Conservation (phyloP, 257 asterid species). For the Solanum bulbocastanum region DNA sequence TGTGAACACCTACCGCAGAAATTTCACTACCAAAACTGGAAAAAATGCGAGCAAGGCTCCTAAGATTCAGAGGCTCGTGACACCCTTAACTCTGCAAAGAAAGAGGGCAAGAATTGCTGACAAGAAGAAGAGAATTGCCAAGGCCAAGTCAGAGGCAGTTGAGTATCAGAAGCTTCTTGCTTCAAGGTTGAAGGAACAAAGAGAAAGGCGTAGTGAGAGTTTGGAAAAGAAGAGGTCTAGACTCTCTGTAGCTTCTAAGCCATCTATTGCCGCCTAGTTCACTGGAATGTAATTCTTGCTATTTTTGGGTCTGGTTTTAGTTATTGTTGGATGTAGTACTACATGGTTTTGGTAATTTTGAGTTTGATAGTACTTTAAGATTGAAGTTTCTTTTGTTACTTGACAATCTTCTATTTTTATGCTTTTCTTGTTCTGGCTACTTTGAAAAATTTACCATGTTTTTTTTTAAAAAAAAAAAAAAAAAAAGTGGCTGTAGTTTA, state of each 20-base stretch:
- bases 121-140: slow-evolving; percentile 1
- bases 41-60: not conserved
- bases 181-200: slow-evolving; percentile 3
- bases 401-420: not conserved
- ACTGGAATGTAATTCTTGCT: not conserved
- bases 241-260: not conserved
- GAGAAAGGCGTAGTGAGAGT: slow-evolving; percentile 3
- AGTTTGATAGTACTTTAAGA: not conserved
- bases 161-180: slow-evolving; percentile 5
- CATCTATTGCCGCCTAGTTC: not conserved
- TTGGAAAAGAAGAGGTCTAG: slow-evolving; percentile 2
- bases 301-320: not conserved
- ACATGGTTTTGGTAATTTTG: not conserved
- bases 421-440: not conserved
- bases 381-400: not conserved
- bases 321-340: not conserved
- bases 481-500: no score
- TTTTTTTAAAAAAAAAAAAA: no score
- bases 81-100: not conserved
- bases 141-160: slow-evolving; percentile 2
- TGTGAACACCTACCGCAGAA: not conserved
- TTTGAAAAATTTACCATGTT: not conserved
- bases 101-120: slow-evolving; percentile 4
- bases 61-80: not conserved
- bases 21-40: not conserved